Evolutionary conservation across 1,139 yeast genomes (phyloP), one percentile per base, ranked within the genome.

Genomic region (Saccharomycopsis hybrid): DNA sequence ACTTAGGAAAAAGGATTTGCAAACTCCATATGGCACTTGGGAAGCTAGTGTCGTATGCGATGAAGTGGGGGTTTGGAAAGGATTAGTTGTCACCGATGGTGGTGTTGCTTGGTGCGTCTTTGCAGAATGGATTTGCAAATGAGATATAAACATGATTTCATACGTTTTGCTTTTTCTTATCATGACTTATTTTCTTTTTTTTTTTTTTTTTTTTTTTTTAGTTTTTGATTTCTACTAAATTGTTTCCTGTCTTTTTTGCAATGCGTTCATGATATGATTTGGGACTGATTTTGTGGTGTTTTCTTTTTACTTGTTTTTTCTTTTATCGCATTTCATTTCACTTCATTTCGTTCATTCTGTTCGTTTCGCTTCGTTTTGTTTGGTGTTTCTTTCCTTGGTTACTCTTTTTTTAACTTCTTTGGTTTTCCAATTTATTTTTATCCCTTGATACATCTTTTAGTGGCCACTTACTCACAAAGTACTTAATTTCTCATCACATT

Each of bases 41-140:
- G 81, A 76, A 55, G 66, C 76, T 28, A 71, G 73, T 43, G 69
- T 84, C 37, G 77, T 78, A 57, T 73, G 88, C 52, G 76, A 74
- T 54, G 96, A 89, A 61, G 64, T 70, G 1, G 98, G 98, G 2
- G 65, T 74, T 31, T 92, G 96, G 85, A 74, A 90, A 49, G 94
- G 92, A 1, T 73, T 90, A 48, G 88, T 87, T 0, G 77, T 85
- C 46, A 84, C 90, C 5, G 94, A 87, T 58, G 77, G 82, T 46
- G 89, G 89, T 3, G 76, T 77, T 55, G 83, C 92, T 51, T 87
- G 96, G 90, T 85, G 89, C 59, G 89, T 86, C 4, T 88, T 87
- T 67, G 90, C 95, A 8, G 96, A 88, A 65, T 92, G 98, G 98
- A 74, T 74, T 43, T 85, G 94, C 63, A 58, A 63, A 38, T 70